Evolutionary conservation across 2,329 filamentous ascomycete species (phyloP).

Genomic region (Tolypocladium cylindrosporum): DNA sequence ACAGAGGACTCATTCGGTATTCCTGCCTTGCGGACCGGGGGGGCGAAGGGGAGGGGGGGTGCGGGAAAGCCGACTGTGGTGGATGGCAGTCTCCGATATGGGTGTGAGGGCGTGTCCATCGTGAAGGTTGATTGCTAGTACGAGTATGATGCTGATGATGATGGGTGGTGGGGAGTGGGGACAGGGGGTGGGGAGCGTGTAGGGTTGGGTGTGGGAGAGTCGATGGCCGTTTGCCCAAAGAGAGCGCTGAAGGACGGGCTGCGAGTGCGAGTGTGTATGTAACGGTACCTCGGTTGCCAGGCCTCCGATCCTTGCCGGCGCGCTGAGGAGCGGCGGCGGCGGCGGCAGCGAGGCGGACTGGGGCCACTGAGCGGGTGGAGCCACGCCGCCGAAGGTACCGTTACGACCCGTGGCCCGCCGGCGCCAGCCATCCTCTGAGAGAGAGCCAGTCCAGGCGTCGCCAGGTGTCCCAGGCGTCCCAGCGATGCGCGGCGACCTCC

Average conservation of each 20-base stretch:
- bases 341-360: neutral
- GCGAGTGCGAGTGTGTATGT: neutral
- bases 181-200: too few species aligned
- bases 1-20: slow-evolving; percentile 6
- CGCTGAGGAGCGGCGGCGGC: neutral
- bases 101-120: neutral
- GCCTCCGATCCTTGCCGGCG: neutral
- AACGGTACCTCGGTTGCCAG: neutral
- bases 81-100: neutral
- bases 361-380: neutral
- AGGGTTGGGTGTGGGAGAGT: neutral
- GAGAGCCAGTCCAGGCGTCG: too few species aligned
- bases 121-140: neutral
- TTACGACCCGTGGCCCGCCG: neutral
- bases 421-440: too few species aligned
- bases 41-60: neutral
- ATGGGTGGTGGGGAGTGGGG: neutral
- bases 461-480: too few species aligned
- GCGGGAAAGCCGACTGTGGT: neutral
- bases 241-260: neutral
- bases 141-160: neutral
- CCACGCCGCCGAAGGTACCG: neutral
- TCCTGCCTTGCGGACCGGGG: slow-evolving; percentile 1
- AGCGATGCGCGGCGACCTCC: slow-evolving; percentile 8
- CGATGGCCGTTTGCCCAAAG: neutral